Percentiles rank a stretch among this genome's conserved stretches.
phyloP scores from a whole-genome alignment of 192 early-diverging fungal genomes.

The Coemansia sp. region DNA sequence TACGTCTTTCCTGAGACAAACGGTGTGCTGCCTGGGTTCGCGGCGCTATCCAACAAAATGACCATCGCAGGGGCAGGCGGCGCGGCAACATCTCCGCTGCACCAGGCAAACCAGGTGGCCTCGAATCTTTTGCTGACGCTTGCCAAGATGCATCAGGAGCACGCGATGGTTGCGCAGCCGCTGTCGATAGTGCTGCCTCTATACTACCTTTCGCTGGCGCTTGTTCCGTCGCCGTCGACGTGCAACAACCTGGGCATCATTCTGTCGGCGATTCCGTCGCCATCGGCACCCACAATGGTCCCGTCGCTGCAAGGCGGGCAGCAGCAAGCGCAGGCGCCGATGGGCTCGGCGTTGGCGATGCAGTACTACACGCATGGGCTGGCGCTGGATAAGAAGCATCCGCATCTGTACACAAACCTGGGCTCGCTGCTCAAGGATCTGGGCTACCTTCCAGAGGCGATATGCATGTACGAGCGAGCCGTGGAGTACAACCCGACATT shows the following conservation, averaged over 20 bases:
- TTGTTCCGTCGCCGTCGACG: constrained; percentile 83
- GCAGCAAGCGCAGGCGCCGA: constrained; percentile 60
- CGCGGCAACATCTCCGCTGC: constrained; percentile 26
- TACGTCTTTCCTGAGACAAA: constrained; percentile 62
- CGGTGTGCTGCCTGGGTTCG: constrained; percentile 72
- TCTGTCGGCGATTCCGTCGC: constrained; percentile 68
- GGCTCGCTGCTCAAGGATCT: constrained; percentile 90
- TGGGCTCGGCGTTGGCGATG: constrained; percentile 77
- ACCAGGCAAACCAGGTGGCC: constrained; percentile 53
- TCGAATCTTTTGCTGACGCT: constrained; percentile 74
- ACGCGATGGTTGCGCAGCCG: constrained; percentile 58
- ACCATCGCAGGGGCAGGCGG: constrained; percentile 33
- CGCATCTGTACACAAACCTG: constrained; percentile 93
- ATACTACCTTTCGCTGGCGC: constrained; percentile 80
- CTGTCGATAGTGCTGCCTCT: constrained; percentile 73
- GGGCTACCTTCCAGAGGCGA: constrained; percentile 81
- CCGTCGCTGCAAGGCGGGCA: constrained; percentile 54
- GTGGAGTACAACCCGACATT: constrained; percentile 85
- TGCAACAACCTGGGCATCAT: constrained; percentile 92
- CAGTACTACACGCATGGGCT: constrained; percentile 89
- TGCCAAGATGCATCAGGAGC: constrained; percentile 89
- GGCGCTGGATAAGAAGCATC: constrained; percentile 76
- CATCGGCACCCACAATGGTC: constrained; percentile 53
- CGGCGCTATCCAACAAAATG: constrained; percentile 32
- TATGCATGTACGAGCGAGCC: constrained; percentile 87